Evolutionary conservation across 495 filamentous ascomycete genomes (phyloP).

Genomic region (Penicillium turbatum): DNA sequence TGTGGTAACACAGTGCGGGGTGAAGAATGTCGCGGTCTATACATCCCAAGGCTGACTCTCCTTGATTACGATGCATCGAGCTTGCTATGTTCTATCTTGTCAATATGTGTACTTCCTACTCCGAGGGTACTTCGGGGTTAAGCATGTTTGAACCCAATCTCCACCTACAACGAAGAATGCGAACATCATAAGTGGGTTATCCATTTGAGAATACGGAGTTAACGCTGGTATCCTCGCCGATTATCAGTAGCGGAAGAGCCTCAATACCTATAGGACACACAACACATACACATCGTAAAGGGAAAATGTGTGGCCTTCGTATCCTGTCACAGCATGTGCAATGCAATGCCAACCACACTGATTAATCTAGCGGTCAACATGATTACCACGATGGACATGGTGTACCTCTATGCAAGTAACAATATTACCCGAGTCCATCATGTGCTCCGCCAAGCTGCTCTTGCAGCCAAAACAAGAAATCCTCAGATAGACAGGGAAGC

Average conservation of each 20-base stretch:
- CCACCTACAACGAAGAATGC: neutral
- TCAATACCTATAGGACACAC: neutral
- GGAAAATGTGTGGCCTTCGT: neutral
- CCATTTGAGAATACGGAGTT: neutral
- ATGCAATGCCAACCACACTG: neutral
- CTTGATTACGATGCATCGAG: neutral
- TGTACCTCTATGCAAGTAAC: neutral
- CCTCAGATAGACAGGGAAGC: neutral
- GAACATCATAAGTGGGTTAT: neutral
- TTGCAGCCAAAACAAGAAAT: neutral
- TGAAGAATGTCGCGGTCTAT: neutral
- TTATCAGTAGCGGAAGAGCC: neutral
- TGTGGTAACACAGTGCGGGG: constrained; percentile 1
- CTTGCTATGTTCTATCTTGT: neutral
- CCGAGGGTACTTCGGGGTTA: too few relatives aligned
- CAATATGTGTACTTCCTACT: neutral
- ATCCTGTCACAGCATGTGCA: constrained; percentile 3
- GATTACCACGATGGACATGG: neutral
- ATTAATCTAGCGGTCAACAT: neutral
- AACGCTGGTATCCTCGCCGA: neutral
- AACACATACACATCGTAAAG: neutral
- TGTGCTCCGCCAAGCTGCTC: neutral
- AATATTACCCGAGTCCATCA: constrained; percentile 5
- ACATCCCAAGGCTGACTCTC: neutral
- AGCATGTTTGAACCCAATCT: neutral